phyloP scores from a whole-genome alignment of 805 yeast genomes.

The Candida taoyuanica region DNA sequence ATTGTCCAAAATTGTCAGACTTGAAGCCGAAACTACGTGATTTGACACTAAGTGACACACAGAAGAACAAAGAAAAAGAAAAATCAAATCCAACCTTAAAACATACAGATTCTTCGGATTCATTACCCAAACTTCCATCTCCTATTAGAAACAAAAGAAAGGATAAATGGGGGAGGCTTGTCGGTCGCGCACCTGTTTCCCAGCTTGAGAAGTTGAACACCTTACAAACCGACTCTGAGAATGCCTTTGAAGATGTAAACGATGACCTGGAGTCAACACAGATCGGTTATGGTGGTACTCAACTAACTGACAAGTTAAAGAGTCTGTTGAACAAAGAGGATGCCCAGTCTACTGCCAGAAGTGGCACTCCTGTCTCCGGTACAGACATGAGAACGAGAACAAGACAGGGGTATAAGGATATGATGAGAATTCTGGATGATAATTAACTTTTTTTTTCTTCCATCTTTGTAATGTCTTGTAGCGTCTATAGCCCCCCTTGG shows the following conservation, averaged over 20 bases:
- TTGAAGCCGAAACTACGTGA: constrained; percentile 26
- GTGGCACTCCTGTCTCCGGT: too few species aligned
- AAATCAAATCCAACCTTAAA: neutral
- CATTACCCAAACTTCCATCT: constrained; percentile 43
- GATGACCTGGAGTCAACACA: constrained; percentile 12
- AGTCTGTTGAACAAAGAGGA: constrained; percentile 12
- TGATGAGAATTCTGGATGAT: constrained; percentile 23
- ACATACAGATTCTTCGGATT: constrained; percentile 14
- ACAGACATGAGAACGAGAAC: constrained; percentile 20
- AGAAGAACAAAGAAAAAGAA: constrained; percentile 2
- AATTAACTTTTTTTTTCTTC: constrained; percentile 3
- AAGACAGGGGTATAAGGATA: constrained; percentile 19
- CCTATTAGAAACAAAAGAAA: constrained; percentile 44
- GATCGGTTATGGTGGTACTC: constrained; percentile 18
- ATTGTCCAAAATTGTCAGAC: constrained; percentile 37
- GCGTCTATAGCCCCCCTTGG: too few species aligned
- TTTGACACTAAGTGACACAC: constrained; percentile 9
- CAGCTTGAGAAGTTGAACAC: constrained; percentile 22
- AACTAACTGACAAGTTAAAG: constrained; percentile 11
- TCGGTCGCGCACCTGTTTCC: constrained; percentile 38
- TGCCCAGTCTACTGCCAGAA: too few species aligned
- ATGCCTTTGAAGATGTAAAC: constrained; percentile 2
- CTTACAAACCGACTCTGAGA: neutral
- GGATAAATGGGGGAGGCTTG: constrained; percentile 38
- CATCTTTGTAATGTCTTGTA: too few species aligned